Evolutionary conservation across 352 stramenopile species (phyloP), one percentile per base, ranked within the genome.

Genomic region (Globisporangium recalcitrans): DNA sequence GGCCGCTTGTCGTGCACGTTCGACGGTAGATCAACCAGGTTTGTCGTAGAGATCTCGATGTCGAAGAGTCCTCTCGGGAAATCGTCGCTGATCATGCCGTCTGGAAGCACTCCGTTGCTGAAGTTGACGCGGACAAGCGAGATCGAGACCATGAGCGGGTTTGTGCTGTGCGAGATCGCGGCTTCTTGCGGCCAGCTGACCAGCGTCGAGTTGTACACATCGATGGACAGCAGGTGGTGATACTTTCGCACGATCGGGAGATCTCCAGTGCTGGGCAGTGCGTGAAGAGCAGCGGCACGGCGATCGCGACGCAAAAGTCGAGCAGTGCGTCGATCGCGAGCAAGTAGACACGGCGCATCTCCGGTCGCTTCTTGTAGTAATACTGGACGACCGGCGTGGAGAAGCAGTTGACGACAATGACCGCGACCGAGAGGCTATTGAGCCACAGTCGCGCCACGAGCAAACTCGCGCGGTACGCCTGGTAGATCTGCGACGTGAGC

Each of bases 191-290:
- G 58, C 77, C 79, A 88, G 22, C 73, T 62, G 0, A 59, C 26
- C 0, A 87, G 58, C 1, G 79, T 81, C 11, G 74, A 75, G 52
- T 88, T 88, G 65, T 70, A 88, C 1, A 86, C 64, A 22, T 88
- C 77, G 57, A 88, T 38, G 7, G 75, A 68, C 14, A 86, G 54
- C 2, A 88, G 40, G 13, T 84, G 75, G 14, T 42, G 49, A 40
- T 84, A 82, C 10, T 62, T 38, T 3, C 44, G 63, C 22, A 88
- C 58, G 0, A 58, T 52, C 22, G 60, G 6, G 79, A 71, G 55
- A 88, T 72, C 16, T 46, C 42, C 11, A 88, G 68, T 0, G 32
- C 57, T 0, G 71, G 60, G 42, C 79, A 88, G 62, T 87, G 79
- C 21, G 64, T 71, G 42, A 88, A 76, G 6, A 88, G 65, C 48